Base-by-base conservation (phyloP, 2,329 filamentous ascomycete genomes). In the Amylocarpus encephaloides region DNA sequence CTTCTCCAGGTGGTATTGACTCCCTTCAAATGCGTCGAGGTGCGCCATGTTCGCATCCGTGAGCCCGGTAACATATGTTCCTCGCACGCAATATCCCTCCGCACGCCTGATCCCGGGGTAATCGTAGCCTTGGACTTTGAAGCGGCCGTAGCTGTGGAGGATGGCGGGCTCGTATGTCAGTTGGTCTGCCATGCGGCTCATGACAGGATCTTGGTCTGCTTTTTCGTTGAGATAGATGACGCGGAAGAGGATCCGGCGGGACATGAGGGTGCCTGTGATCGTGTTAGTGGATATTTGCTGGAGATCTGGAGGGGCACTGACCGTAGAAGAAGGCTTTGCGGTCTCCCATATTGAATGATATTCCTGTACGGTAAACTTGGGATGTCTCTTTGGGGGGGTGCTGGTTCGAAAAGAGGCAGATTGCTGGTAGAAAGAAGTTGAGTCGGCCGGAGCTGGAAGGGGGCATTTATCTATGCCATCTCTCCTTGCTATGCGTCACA, bases 11-110 rank as follows among this genome's bases (percentile, higher is more conserved):
- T 72, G 69, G 63, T 95, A 95, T 65, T 93, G 80, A 5, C 57
- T 55, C 1, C 92, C 92, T 66, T 97, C 92, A 63, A 95, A 97
- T 3, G 73, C 68, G 64, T 96, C 90, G 2, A 97, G 74, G 29
- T 85, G 82, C 58, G 72, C 70, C 46, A 96, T 72, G 62, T 96
- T 90, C 19, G 78, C 82, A 34, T 84, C 78, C 0, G 87, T 94
- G 39, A 97, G 71, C 0, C 91, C 91, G 0, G 81, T 82, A 0
- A 90, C 88, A 46, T 86, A 80, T 19, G 85, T 83, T 3, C 92
- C 92, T 2, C 85, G 79, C 1, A 95, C 88, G 5, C 71, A 72
- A 48, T 79, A 72, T 3, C 72, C 72, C 2, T 67, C 43, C 51
- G 79, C 72, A 5, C 78, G 71, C 1, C 86, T 71, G 46, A 96